Evolutionary conservation across 441 rosid species (phyloP).

Genomic region (Gossypium schwendimanii): DNA sequence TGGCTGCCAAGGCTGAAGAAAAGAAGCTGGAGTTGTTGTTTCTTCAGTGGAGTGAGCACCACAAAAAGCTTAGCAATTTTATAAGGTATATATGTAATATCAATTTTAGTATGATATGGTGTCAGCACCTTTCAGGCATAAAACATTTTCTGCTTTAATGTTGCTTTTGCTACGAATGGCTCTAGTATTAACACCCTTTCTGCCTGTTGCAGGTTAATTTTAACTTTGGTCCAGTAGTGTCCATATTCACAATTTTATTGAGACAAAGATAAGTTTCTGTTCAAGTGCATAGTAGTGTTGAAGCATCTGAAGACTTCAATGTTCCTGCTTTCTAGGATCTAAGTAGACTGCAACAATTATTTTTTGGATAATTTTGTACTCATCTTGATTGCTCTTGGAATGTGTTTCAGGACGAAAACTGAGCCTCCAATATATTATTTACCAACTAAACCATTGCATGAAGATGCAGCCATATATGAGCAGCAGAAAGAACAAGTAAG

Average conservation of each 20-base stretch:
- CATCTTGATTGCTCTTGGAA: constrained; percentile 20
- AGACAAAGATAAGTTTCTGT: constrained; percentile 79
- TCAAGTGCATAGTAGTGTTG: constrained; percentile 60
- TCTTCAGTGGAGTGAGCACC: constrained; percentile 71
- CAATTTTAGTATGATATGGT: neutral
- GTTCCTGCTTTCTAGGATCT: constrained; percentile 31
- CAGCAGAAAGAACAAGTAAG: constrained; percentile 61
- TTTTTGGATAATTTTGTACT: constrained; percentile 10
- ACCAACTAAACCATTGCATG: constrained; percentile 58
- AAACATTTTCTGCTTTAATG: neutral
- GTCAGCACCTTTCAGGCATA: neutral
- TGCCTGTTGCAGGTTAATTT: constrained; percentile 75
- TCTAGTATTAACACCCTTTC: constrained; percentile 8
- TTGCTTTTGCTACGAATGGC: neutral
- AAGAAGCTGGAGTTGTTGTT: constrained; percentile 57
- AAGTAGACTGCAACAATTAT: constrained; percentile 19
- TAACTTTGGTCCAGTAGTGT: constrained; percentile 94
- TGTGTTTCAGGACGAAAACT: constrained; percentile 71
- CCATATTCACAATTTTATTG: constrained; percentile 87
- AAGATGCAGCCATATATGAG: constrained; percentile 42
- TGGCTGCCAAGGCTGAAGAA: constrained; percentile 85
- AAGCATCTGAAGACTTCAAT: constrained; percentile 30
- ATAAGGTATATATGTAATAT: constrained; percentile 51
- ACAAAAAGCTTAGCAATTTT: constrained; percentile 72
- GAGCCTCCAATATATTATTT: constrained; percentile 77